Percentiles rank a stretch among this genome's conserved stretches.
Conservation (phyloP, 2,329 filamentous ascomycete species). For the Dissoconium aciculare region DNA sequence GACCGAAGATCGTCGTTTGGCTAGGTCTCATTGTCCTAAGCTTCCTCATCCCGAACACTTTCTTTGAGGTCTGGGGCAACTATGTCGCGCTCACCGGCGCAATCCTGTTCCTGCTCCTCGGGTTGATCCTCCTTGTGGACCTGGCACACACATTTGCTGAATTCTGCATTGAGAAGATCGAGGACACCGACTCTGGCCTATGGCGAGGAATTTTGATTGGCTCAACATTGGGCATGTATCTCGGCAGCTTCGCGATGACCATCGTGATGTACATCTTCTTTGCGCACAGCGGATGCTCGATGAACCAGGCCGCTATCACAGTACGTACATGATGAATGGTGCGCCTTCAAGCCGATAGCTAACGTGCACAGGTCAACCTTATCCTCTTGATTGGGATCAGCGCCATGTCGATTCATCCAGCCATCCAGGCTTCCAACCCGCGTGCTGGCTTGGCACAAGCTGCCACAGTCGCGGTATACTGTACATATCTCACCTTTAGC, state of each 20-base stretch:
- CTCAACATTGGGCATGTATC: slow-evolving; percentile 85
- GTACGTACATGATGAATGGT: slow-evolving; percentile 25
- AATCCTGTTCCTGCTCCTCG: slow-evolving; percentile 85
- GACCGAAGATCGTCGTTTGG: slow-evolving; percentile 87
- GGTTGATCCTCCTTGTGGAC: slow-evolving; percentile 82
- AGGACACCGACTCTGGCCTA: slow-evolving; percentile 65
- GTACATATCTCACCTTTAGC: slow-evolving; percentile 96
- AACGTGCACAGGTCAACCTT: slow-evolving; percentile 51
- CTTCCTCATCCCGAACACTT: slow-evolving; percentile 87
- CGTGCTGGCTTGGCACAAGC: slow-evolving; percentile 93
- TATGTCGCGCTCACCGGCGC: slow-evolving; percentile 79
- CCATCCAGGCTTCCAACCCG: slow-evolving; percentile 79
- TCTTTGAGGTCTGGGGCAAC: slow-evolving; percentile 93
- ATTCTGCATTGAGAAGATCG: slow-evolving; percentile 86
- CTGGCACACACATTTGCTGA: slow-evolving; percentile 95
- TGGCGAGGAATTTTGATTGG: slow-evolving; percentile 85
- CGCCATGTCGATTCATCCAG: slow-evolving; percentile 73
- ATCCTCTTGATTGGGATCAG: slow-evolving; percentile 69
- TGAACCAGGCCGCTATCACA: slow-evolving; percentile 95
- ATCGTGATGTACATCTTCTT: slow-evolving; percentile 97
- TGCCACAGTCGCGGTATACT: slow-evolving; percentile 94
- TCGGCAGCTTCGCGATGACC: slow-evolving; percentile 82
- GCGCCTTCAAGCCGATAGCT: background rate
- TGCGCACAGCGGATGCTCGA: slow-evolving; percentile 61
- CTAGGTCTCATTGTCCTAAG: slow-evolving; percentile 72